Percentiles rank a stretch among this genome's conserved stretches.
Evolutionary conservation across 2,329 filamentous ascomycete species (phyloP).

Genomic region (Macrophomina phaseolina): DNA sequence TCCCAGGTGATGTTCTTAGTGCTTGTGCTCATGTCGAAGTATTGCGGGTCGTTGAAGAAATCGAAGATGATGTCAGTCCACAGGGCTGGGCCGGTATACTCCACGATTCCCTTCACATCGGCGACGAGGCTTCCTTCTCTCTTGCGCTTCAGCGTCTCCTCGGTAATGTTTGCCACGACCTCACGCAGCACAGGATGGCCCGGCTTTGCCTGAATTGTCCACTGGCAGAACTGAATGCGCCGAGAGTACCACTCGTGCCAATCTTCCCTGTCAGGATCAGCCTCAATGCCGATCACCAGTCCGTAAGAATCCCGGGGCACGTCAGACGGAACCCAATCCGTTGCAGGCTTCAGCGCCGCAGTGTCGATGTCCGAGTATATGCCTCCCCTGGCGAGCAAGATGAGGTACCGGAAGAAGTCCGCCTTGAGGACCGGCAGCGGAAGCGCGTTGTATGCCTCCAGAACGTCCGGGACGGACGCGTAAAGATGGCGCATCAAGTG

Average conservation of each 20-base stretch:
- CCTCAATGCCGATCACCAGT: slow-evolving; percentile 92
- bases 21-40: slow-evolving; percentile 78
- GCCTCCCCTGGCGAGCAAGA: slow-evolving; percentile 76
- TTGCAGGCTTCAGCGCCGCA: slow-evolving; percentile 77
- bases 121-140: slow-evolving; percentile 66
- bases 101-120: slow-evolving; percentile 79
- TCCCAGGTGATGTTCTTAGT: slow-evolving; percentile 78
- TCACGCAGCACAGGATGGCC: slow-evolving; percentile 92
- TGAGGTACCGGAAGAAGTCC: slow-evolving; percentile 71
- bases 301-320: slow-evolving; percentile 81
- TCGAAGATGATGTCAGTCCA: slow-evolving; percentile 94
- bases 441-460: slow-evolving; percentile 56
- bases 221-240: slow-evolving; percentile 97
- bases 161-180: slow-evolving; percentile 83
- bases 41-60: slow-evolving; percentile 90
- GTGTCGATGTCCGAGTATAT: slow-evolving; percentile 89
- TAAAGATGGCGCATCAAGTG: slow-evolving; percentile 87
- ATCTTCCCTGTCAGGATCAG: slow-evolving; percentile 89
- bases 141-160: slow-evolving; percentile 78
- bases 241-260: slow-evolving; percentile 97
- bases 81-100: slow-evolving; percentile 90
- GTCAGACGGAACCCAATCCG: slow-evolving; percentile 82
- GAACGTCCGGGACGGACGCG: slow-evolving; percentile 64
- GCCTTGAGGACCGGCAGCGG: slow-evolving; percentile 63
- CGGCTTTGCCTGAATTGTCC: slow-evolving; percentile 96